Evolutionary conservation across 1,139 yeast species (phyloP).

Genomic region (Nakaseomyces glabratus): DNA sequence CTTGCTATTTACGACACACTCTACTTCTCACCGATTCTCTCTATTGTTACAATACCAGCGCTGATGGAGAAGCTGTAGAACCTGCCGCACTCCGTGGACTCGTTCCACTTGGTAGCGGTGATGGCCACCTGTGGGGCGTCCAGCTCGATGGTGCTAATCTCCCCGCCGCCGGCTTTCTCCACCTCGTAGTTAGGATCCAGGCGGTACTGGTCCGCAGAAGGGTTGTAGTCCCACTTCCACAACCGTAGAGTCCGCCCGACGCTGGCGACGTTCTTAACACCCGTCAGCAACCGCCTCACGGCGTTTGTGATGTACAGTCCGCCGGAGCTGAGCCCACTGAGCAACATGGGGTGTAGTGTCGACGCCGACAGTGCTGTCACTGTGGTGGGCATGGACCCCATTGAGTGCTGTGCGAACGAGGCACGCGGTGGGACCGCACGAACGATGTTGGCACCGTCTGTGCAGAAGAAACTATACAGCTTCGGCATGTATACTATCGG

Average conservation of each 20-base stretch:
- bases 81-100: constrained; percentile 41
- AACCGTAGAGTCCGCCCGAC: constrained; percentile 29
- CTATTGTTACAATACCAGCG: constrained; percentile 60
- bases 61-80: constrained; percentile 57
- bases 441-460: constrained; percentile 37
- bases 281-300: constrained; percentile 36
- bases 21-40: constrained; percentile 34
- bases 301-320: constrained; percentile 37
- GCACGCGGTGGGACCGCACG: constrained; percentile 35
- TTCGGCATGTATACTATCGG: constrained; percentile 34
- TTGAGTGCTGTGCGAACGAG: constrained; percentile 30
- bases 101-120: constrained; percentile 56
- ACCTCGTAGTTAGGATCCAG: constrained; percentile 32
- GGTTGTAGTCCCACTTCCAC: constrained; percentile 37
- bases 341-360: constrained; percentile 48
- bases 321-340: constrained; percentile 61
- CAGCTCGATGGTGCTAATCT: constrained; percentile 30
- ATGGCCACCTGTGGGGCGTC: constrained; percentile 49
- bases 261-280: constrained; percentile 32
- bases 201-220: constrained; percentile 32
- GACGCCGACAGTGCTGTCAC: constrained; percentile 37
- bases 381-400: constrained; percentile 36
- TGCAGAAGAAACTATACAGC: constrained; percentile 33
- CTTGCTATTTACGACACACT: neutral
- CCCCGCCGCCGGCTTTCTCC: constrained; percentile 23